These are phyloP conservation scores for Camellia japonica DNA, from an alignment of 148 eudicot species.

Conservation along the genomic window DNA sequence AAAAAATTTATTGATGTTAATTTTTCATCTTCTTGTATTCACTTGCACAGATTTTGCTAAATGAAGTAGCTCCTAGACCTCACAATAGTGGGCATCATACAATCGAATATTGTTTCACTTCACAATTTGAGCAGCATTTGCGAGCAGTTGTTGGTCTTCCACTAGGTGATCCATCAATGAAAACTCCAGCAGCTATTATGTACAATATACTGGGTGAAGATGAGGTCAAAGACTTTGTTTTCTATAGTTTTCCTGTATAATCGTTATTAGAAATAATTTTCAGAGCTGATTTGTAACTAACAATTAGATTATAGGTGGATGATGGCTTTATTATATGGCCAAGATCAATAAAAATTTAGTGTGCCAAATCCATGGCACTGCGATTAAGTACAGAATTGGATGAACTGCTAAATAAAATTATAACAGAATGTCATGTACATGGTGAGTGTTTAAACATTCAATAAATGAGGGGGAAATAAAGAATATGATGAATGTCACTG, in stretches of 20 bases:
- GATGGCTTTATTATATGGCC: no score
- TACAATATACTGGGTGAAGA: constrained; percentile 95
- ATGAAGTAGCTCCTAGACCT: constrained; percentile 47
- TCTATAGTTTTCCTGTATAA: background rate
- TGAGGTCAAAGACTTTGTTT: constrained; percentile 45
- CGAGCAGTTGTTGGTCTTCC: constrained; percentile 90
- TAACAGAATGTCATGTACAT: background rate
- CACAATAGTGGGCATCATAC: constrained; percentile 99
- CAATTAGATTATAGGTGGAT: no score
- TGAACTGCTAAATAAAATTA: background rate
- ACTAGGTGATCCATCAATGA: constrained; percentile 95
- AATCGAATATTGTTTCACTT: constrained; percentile 89
- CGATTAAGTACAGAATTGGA: no score
- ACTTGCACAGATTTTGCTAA: constrained; percentile 53
- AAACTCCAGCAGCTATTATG: constrained; percentile 88
- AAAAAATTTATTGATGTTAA: no score
- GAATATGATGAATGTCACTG: background rate
- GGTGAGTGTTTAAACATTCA: background rate
- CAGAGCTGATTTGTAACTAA: no score
- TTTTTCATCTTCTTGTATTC: background rate
- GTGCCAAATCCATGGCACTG: no score
- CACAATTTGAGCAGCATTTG: constrained; percentile 94
- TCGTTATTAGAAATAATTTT: background rate
- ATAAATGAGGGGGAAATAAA: background rate
- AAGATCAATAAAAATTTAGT: no score